phyloP scores from a whole-genome alignment of 441 rosid genomes.

The Capsella rubella region DNA sequence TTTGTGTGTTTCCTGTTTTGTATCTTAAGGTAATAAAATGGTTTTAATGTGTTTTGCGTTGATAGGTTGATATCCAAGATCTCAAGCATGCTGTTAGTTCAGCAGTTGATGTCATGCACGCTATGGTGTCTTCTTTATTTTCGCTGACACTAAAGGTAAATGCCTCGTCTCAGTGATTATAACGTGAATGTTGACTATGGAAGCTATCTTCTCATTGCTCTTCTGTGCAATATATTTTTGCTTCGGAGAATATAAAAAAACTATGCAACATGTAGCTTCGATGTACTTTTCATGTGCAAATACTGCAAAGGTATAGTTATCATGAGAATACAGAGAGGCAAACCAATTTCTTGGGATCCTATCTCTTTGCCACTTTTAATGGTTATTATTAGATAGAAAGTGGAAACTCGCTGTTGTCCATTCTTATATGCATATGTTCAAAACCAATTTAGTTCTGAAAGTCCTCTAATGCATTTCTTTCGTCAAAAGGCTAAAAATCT shows the following conservation, averaged over 20 bases:
- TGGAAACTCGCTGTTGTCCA: conserved; percentile 7
- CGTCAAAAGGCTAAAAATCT: not conserved
- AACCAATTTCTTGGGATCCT: not conserved
- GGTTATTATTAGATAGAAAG: conserved; percentile 6
- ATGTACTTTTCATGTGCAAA: not conserved
- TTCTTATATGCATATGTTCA: not conserved
- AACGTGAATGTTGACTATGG: conserved; percentile 21
- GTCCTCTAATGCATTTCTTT: not conserved
- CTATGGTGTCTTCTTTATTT: conserved; percentile 69
- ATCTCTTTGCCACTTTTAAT: not conserved
- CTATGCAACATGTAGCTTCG: not conserved
- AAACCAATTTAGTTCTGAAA: not conserved
- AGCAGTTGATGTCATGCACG: conserved; percentile 69
- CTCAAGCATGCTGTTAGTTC: conserved; percentile 73
- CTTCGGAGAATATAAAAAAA: not conserved
- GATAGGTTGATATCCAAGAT: conserved; percentile 62
- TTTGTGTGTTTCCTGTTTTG: conserved; percentile 30
- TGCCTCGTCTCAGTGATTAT: conserved; percentile 19
- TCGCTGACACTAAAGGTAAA: conserved; percentile 57
- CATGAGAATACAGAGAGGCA: not conserved
- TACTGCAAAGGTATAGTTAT: not conserved
- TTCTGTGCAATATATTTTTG: conserved; percentile 3
- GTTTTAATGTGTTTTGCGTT: conserved; percentile 20
- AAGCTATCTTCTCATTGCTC: conserved; percentile 24
- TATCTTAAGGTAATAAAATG: conserved; percentile 14